Evolutionary conservation across 2,329 filamentous ascomycete species (phyloP), one percentile per base, ranked within the genome.

Genomic region (Pyrenochaeta sp.): DNA sequence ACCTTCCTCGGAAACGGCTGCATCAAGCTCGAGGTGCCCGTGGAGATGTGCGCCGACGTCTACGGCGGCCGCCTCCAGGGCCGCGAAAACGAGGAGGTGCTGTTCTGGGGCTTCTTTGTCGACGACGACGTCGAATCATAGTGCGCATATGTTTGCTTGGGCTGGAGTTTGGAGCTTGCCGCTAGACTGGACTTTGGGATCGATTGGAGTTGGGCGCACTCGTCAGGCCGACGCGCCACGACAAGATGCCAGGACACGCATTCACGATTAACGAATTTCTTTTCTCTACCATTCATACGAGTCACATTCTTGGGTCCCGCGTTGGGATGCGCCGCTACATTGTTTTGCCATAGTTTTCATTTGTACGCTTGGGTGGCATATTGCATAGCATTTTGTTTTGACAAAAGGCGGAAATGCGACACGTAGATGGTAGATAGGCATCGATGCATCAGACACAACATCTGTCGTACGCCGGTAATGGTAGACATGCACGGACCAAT

Each of bases 71-170:
- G 56, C 19, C 51, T 69, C 30, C 35, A 38, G 7, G 67, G 65
- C 8, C 51, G 65, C 13, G 65, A 68, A 34, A 65, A 67, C 28
- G 63, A 67, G 28, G 67, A 69, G 26, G 57, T 69, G 7, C 49
- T 65, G 14, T 69, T 69, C 48, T 69, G 67, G 67, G 67, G 63
- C 32, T 57, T 68, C 44, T 67, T 69, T 29, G 61, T 68, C 21
- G 58, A 66, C 50, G 66, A 69, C 35, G 53, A 61, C 35, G 48
- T 44, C 24, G 41, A 55, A 38, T 51, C 45, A 44, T 58, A 60
- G 48, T 44, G 40, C 35, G 41, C 47, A 39, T 44, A 36, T 22
- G 29, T 51, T 54, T 60, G 48, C 53, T 61, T 55, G 40, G 43
- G 30, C 41, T 44, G 50, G 55, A 57, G 49, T 60, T 61, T 45